Evolutionary conservation across 2,329 filamentous ascomycete species (phyloP).

Genomic region (Orbilia quercus): DNA sequence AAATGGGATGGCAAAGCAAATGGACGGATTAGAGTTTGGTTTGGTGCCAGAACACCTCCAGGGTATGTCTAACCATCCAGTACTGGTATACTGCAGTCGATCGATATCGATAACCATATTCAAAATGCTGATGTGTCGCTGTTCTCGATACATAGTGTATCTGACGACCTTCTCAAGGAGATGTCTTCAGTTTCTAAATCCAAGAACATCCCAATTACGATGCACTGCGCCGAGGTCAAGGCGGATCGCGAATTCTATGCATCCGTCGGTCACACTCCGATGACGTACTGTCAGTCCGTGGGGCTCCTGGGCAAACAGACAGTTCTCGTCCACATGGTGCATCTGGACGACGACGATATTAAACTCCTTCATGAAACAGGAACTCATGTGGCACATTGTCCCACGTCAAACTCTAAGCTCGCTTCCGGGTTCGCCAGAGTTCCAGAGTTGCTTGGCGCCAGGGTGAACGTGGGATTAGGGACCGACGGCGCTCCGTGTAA

Average conservation of each 20-base stretch:
- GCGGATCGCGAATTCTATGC: slow-evolving; percentile 62
- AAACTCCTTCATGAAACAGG: slow-evolving; percentile 63
- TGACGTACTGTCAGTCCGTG: slow-evolving; percentile 64
- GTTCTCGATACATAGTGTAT: slow-evolving; percentile 60
- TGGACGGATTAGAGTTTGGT: slow-evolving; percentile 63
- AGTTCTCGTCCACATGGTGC: slow-evolving; percentile 68
- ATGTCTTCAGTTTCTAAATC: slow-evolving; percentile 61
- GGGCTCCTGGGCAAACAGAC: slow-evolving; percentile 64
- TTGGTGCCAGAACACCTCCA: slow-evolving; percentile 63
- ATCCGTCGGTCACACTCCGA: slow-evolving; percentile 62
- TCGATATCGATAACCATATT: no score
- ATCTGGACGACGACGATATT: slow-evolving; percentile 66
- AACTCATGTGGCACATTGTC: slow-evolving; percentile 67
- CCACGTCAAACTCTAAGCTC: slow-evolving; percentile 68
- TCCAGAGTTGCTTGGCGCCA: slow-evolving; percentile 64
- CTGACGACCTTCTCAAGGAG: slow-evolving; percentile 61
- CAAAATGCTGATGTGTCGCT: no score
- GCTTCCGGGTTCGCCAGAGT: slow-evolving; percentile 67
- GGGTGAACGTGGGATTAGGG: slow-evolving; percentile 67
- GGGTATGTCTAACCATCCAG: slow-evolving; percentile 60
- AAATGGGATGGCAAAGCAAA: slow-evolving; percentile 62
- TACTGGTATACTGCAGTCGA: no score
- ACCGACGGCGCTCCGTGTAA: slow-evolving; percentile 69
- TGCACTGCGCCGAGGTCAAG: slow-evolving; percentile 63
- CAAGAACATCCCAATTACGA: slow-evolving; percentile 62